Percentiles rank a stretch among this genome's conserved stretches.
These are phyloP conservation scores for Byssochlamys sp. DNA, from an alignment of 2,329 filamentous ascomycete genomes.

Conservation along the genomic window DNA sequence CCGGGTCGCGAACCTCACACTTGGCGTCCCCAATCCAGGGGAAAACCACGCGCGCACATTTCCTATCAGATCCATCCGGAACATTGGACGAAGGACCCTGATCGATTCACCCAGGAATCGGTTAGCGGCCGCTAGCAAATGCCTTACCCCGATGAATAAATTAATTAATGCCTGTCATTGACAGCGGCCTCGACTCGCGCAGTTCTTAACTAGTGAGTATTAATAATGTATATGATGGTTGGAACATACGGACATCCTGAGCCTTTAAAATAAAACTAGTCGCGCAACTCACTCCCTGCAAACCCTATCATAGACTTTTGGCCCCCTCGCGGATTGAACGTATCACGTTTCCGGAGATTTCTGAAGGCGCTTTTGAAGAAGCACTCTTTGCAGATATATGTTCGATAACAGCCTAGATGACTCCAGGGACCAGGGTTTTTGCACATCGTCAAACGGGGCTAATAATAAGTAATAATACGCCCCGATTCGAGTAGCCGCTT, in stretches of 20 bases:
- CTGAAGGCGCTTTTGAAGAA: not conserved
- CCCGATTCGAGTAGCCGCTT: not conserved
- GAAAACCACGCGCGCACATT: not conserved
- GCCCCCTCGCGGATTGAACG: not conserved
- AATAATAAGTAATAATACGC: too few relatives aligned
- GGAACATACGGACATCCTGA: not conserved
- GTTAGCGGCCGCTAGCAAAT: not conserved
- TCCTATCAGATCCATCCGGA: not conserved
- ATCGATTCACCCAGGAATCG: not conserved
- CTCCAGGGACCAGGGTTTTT: not conserved
- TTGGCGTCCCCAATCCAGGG: not conserved
- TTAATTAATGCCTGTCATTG: not conserved
- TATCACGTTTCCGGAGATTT: not conserved
- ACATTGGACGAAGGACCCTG: not conserved
- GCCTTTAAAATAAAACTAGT: not conserved
- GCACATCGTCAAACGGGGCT: too few relatives aligned
- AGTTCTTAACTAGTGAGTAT: not conserved
- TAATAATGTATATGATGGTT: not conserved
- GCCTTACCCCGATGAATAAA: not conserved
- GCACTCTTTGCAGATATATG: not conserved
- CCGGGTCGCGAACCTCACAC: not conserved
- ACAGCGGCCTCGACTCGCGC: not conserved
- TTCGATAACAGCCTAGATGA: not conserved
- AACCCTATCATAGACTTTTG: not conserved
- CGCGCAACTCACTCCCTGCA: not conserved